Conservation (phyloP, 345 rosid species). For the Pugionium dolabratum region DNA sequence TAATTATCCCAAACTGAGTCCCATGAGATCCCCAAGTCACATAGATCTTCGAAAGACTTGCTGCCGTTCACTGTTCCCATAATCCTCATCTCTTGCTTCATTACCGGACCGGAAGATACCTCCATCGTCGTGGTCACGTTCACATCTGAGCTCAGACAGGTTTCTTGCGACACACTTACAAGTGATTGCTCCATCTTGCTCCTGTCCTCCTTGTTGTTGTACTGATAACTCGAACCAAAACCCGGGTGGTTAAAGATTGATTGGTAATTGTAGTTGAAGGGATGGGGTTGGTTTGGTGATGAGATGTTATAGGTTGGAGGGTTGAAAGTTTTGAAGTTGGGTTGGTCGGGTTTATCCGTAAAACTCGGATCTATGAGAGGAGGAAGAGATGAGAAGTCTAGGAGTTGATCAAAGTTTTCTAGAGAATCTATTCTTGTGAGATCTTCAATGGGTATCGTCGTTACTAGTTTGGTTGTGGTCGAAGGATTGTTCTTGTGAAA, state of each 20-base stretch:
- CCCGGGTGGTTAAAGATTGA: conserved; percentile 32
- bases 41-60: conserved; percentile 41
- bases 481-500: conserved; percentile 67
- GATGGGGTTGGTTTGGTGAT: conserved; percentile 22
- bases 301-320: conserved; percentile 30
- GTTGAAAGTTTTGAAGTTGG: conserved; percentile 33
- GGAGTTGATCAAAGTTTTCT: conserved; percentile 40
- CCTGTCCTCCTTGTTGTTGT: conserved; percentile 29
- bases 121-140: conserved; percentile 31
- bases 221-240: conserved; percentile 22
- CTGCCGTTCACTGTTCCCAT: conserved; percentile 31
- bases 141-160: conserved; percentile 41
- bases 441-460: conserved; percentile 36
- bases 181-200: conserved; percentile 41
- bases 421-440: conserved; percentile 38
- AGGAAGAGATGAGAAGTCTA: conserved; percentile 43
- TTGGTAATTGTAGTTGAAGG: conserved; percentile 23
- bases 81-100: conserved; percentile 39
- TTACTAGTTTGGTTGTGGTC: conserved; percentile 35
- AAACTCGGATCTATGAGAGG: conserved; percentile 42
- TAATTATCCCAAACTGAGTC: conserved; percentile 23
- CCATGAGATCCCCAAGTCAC: conserved; percentile 39
- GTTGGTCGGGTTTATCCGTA: conserved; percentile 22
- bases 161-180: conserved; percentile 43
- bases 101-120: conserved; percentile 33